Conservation (phyloP, 2,329 filamentous ascomycete species). For the Trichophaea hybrida region DNA sequence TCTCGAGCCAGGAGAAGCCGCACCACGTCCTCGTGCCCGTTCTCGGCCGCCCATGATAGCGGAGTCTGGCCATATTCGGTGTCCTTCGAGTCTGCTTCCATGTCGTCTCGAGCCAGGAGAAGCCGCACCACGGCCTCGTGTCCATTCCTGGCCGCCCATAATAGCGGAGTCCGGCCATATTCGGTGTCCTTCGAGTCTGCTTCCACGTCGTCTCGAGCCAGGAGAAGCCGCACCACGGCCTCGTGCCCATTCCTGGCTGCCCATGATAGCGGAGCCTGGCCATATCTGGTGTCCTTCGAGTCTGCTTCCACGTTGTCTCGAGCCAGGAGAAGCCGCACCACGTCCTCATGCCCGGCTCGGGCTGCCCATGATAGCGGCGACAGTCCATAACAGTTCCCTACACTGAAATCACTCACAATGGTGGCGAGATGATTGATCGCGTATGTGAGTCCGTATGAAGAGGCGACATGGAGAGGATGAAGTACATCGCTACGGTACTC, state of each 20-base stretch:
- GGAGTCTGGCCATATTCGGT: slow-evolving; percentile 9
- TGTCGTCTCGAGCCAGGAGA: slow-evolving; percentile 6
- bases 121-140: slow-evolving; percentile 12
- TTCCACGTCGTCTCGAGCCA: slow-evolving; percentile 9
- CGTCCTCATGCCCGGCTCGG: slow-evolving; percentile 8
- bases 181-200: slow-evolving; percentile 8
- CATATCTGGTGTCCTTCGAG: slow-evolving; percentile 5
- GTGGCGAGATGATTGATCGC: neutral
- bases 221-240: slow-evolving; percentile 12
- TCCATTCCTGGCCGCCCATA: slow-evolving; percentile 10
- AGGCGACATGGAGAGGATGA: neutral
- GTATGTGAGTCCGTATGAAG: neutral
- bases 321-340: slow-evolving; percentile 7
- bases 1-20: slow-evolving; percentile 2
- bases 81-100: slow-evolving; percentile 4
- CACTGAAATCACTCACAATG: neutral
- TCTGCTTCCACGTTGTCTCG: slow-evolving; percentile 1
- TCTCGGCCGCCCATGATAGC: slow-evolving; percentile 12
- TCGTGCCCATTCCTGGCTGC: slow-evolving; percentile 13
- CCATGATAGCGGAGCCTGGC: slow-evolving; percentile 12
- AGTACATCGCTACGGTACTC: neutral
- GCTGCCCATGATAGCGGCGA: slow-evolving; percentile 15
- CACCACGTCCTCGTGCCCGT: slow-evolving; percentile 10
- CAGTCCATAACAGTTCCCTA: neutral
- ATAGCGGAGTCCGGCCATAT: slow-evolving; percentile 12